A percentile compares a stretch with the other conserved stretches of the same genome.
These are phyloP conservation scores for Grosmannia serpens DNA, from an alignment of 2,329 filamentous ascomycete species.

Conservation along the genomic window DNA sequence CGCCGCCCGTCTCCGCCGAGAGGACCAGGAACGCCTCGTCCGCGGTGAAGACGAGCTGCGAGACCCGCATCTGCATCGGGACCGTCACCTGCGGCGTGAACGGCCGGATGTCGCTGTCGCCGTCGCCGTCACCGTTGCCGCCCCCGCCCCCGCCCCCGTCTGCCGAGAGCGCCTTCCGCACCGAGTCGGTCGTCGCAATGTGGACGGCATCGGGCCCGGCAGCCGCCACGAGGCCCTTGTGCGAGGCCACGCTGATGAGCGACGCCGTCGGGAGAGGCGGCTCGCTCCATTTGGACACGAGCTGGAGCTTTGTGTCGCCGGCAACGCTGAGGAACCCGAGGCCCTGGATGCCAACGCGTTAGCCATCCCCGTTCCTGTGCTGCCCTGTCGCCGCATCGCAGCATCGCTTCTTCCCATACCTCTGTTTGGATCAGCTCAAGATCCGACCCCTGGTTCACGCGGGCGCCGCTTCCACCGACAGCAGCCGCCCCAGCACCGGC, in stretches of 20 bases:
- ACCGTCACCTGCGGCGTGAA: conserved; percentile 68
- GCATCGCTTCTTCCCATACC: conserved; percentile 30
- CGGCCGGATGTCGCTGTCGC: conserved; percentile 50
- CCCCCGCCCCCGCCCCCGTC: conserved; percentile 33
- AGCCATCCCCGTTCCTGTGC: not conserved
- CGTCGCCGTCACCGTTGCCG: conserved; percentile 30
- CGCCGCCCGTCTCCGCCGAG: conserved; percentile 69
- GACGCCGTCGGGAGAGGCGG: conserved; percentile 68
- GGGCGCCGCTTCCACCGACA: conserved; percentile 26
- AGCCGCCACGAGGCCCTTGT: conserved; percentile 71
- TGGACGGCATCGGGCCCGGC: conserved; percentile 72
- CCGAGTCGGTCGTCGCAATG: conserved; percentile 63
- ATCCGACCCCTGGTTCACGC: conserved; percentile 43
- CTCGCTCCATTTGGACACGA: conserved; percentile 68
- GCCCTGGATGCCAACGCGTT: conserved; percentile 28
- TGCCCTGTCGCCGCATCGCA: not conserved
- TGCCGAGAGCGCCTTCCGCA: conserved; percentile 62
- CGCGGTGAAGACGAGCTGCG: conserved; percentile 83
- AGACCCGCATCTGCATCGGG: conserved; percentile 61
- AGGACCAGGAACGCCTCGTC: conserved; percentile 77
- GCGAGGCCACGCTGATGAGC: conserved; percentile 72
- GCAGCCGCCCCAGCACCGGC: conserved; percentile 28
- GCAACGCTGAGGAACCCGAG: conserved; percentile 73
- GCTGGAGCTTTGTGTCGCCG: conserved; percentile 70
- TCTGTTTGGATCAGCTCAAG: conserved; percentile 74